These are phyloP conservation scores for Luvunga scandens DNA, from an alignment of 345 rosid genomes.

Conservation along the genomic window DNA sequence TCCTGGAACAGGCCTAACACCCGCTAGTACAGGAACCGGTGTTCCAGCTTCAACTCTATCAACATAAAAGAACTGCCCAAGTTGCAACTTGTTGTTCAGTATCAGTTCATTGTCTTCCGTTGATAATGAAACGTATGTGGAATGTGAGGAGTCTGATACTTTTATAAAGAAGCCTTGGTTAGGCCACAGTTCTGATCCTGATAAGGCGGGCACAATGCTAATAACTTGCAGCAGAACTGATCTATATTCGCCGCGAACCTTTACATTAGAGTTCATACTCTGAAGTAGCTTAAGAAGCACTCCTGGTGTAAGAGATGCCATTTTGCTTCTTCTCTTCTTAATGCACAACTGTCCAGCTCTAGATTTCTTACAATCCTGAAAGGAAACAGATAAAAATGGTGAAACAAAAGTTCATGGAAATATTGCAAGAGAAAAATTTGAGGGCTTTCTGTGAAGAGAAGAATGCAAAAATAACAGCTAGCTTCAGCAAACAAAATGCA, in stretches of 20 bases:
- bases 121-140: constrained; percentile 70
- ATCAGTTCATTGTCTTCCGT: constrained; percentile 83
- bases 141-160: constrained; percentile 90
- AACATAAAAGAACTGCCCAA: constrained; percentile 90
- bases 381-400: neutral
- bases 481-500: constrained; percentile 7
- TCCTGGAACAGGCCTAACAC: constrained; percentile 81
- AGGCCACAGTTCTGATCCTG: constrained; percentile 91
- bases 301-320: constrained; percentile 87
- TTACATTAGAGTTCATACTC: constrained; percentile 61
- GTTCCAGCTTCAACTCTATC: constrained; percentile 65
- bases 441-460: neutral
- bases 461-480: neutral
- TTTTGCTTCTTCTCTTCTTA: constrained; percentile 1
- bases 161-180: constrained; percentile 91
- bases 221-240: constrained; percentile 86
- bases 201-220: constrained; percentile 85
- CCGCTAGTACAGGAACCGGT: constrained; percentile 80
- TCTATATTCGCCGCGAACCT: constrained; percentile 74
- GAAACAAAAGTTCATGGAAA: neutral
- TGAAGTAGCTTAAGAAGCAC: constrained; percentile 84
- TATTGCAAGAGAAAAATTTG: neutral
- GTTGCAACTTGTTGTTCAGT: constrained; percentile 72
- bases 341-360: neutral
- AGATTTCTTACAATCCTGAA: neutral